A percentile compares a stretch with the other conserved stretches of the same genome.
These are phyloP conservation scores for Rhizopogon vesiculosus DNA, from an alignment of 768 basidiomycete genomes.

Conservation along the genomic window DNA sequence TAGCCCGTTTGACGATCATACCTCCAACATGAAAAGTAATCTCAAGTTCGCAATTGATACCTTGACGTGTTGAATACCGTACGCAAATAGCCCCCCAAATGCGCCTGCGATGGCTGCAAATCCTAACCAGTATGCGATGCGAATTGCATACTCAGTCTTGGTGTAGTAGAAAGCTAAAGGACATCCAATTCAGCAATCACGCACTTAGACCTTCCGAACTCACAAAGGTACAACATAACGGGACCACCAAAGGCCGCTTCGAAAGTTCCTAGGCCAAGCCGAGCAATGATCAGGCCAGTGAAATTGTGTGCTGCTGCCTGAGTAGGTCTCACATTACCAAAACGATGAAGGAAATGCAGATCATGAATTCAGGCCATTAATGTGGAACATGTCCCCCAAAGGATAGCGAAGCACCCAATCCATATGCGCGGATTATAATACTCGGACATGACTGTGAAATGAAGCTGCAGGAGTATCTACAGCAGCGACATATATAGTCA, in stretches of 20 bases:
- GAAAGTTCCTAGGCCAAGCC: constrained; percentile 28
- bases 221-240: constrained; percentile 27
- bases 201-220: constrained; percentile 13
- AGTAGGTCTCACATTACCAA: not conserved
- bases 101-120: constrained; percentile 56
- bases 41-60: constrained; percentile 38
- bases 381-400: constrained; percentile 72
- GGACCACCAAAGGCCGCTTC: constrained; percentile 30
- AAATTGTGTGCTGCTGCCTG: constrained; percentile 26
- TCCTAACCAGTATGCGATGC: constrained; percentile 48
- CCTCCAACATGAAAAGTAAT: constrained; percentile 25
- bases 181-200: not conserved
- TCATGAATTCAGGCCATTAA: constrained; percentile 48
- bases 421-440: constrained; percentile 61
- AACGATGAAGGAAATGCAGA: not conserved
- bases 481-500: not conserved
- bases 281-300: constrained; percentile 22
- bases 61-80: constrained; percentile 41
- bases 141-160: constrained; percentile 40
- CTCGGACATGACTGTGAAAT: constrained; percentile 64
- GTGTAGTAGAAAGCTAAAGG: constrained; percentile 45
- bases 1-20: not conserved
- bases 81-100: constrained; percentile 51
- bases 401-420: constrained; percentile 60
- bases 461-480: constrained; percentile 68